phyloP scores from a whole-genome alignment of 1,139 yeast genomes.

The Nakaseomyces nivariensis region DNA sequence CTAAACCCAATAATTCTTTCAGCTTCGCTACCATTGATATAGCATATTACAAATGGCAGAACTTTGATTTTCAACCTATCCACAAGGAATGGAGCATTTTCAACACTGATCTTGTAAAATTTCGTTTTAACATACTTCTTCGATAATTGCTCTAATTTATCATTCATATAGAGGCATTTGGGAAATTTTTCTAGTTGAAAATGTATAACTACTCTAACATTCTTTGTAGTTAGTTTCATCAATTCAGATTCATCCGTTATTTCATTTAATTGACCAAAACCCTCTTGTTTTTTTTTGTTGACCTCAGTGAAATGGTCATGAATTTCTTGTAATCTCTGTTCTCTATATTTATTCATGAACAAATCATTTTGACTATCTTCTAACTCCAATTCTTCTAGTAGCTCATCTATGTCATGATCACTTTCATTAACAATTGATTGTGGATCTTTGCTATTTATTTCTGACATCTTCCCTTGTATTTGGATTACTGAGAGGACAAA shows the following conservation, averaged over 20 bases:
- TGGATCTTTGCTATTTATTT: neutral
- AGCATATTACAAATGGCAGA: constrained; percentile 63
- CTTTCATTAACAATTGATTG: constrained; percentile 13
- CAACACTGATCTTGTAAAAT: constrained; percentile 51
- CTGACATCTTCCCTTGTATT: neutral
- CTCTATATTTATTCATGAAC: constrained; percentile 58
- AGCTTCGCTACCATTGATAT: constrained; percentile 47
- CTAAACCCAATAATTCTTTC: constrained; percentile 61
- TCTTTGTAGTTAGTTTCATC: constrained; percentile 40
- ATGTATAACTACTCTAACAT: constrained; percentile 45
- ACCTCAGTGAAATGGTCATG: constrained; percentile 35
- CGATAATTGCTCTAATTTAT: constrained; percentile 39
- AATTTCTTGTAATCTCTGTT: constrained; percentile 55
- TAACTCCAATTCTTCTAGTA: constrained; percentile 48
- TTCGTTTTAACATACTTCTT: constrained; percentile 47
- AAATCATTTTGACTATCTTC: constrained; percentile 49
- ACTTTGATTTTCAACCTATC: constrained; percentile 52
- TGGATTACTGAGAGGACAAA: neutral
- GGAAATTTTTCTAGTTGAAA: constrained; percentile 54
- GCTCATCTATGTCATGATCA: constrained; percentile 37
- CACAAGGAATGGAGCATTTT: constrained; percentile 61
- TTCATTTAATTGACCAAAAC: constrained; percentile 36
- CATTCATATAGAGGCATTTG: constrained; percentile 53
- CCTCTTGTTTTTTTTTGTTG: constrained; percentile 32
- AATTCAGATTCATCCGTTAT: constrained; percentile 45